Percentiles rank a stretch among this genome's conserved stretches.
Evolutionary conservation across 805 yeast genomes (phyloP).

Genomic region (Martiniozyma abietophila): DNA sequence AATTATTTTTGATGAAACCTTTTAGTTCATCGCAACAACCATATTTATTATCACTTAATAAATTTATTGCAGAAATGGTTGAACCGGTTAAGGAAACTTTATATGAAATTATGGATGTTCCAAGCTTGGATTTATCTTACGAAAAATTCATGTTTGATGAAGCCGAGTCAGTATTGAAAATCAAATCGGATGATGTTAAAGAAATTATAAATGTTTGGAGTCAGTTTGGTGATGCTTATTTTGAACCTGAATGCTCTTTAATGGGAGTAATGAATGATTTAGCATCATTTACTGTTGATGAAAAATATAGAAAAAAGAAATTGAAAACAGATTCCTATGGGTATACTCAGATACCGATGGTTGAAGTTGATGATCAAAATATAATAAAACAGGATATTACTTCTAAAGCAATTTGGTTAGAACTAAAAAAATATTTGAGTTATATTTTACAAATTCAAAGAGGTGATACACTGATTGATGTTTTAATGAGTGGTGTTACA

Average conservation of each 20-base stretch:
- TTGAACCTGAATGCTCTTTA: conserved; percentile 1
- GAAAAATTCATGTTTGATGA: conserved; percentile 37
- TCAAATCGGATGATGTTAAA: conserved; percentile 38
- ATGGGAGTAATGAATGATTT: conserved; percentile 4
- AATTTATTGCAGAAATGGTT: conserved; percentile 46
- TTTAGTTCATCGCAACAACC: conserved; percentile 48
- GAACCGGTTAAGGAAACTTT: conserved; percentile 39
- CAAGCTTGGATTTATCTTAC: conserved; percentile 50
- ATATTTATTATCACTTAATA: conserved; percentile 73
- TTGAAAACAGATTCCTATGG: conserved; percentile 13
- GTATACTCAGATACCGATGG: conserved; percentile 6
- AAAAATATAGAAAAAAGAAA: conserved; percentile 26
- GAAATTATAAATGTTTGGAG: conserved; percentile 33
- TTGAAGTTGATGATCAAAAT: conserved; percentile 6
- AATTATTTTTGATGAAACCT: conserved; percentile 57
- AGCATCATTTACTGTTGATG: conserved; percentile 27
- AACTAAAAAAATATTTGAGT: conserved; percentile 73
- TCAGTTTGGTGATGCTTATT: conserved; percentile 30
- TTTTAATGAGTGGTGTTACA: conserved; percentile 52
- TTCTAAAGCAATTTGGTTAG: conserved; percentile 42
- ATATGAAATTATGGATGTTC: conserved; percentile 40
- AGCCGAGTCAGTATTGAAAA: conserved; percentile 48
- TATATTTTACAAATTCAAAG: conserved; percentile 81
- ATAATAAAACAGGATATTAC: no score
- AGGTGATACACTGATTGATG: conserved; percentile 46